Base-by-base conservation (phyloP, 2,329 filamentous ascomycete species). In the Lecanicillium sp. region DNA sequence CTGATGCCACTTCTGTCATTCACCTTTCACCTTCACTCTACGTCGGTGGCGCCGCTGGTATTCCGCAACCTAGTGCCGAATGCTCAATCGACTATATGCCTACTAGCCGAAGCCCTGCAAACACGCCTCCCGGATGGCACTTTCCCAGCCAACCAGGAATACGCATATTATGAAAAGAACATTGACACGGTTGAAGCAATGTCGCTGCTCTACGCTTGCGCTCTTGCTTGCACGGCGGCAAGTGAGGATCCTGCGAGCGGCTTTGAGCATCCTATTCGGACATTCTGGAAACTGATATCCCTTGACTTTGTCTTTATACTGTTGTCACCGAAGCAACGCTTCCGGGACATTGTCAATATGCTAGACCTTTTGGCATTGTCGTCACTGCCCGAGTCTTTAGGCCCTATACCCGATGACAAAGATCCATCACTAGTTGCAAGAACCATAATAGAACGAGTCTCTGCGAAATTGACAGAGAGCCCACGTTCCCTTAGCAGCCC, bases 221-320 rank as follows among this genome's bases (percentile, higher is more conserved):
- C 80, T 4, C 64, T 78, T 8, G 77, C 73, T 22, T 83, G 80
- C 46, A 63, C 67, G n/a, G 60, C 60, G 3, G 58, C 57, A 4
- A 55, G 43, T 20, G 54, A 37, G 18, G 57, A 54, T 33, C 51
- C 51, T 3, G 55, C 61, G 2, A 42, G 48, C 15, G 54, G 54
- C 16, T 37, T 53, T 20, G 50, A 55, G 34, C 51, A 56, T 33
- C 53, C 53, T 14, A 50, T 56, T 14, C 51, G 54, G 1, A 58
- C 65, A 27, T 84, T 88, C 50, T 92, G 85, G 85, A 71, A 67
- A 43, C 60, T 68, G 28, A 75, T 88, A 43, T 73, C 80, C 4
- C 71, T 78, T 17, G 75, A 83, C 32, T 79, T 83, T 45, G 71
- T 83, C 9, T 60, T 85, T 11, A 64, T 84, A 40, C 72, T 85